Evolutionary conservation across 176 grass and related monocot species (phyloP), one percentile per base, ranked within the genome.

Genomic region (Rhynchospora pubera): DNA sequence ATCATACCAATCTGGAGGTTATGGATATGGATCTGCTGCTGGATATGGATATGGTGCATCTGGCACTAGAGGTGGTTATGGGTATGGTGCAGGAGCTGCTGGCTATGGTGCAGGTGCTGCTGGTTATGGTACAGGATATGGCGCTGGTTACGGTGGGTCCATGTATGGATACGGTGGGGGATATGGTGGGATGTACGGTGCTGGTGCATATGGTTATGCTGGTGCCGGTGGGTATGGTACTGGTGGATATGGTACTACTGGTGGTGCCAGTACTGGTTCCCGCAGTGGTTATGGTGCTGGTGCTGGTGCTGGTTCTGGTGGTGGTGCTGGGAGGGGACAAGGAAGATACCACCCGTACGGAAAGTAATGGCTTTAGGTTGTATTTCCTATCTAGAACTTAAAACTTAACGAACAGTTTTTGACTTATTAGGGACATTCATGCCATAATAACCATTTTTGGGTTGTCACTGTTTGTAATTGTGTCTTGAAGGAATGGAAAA

Each of bases 291-390:
- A 91, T 77, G 88, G 91, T 81, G 82, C 81, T 72, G 48, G n/a
- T n/a, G n/a, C n/a, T n/a, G n/a, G 88, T 10, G 53, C 72, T 12
- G 78, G 90, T 82, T 77, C 87, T 56, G 82, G 82, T 46, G 89
- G 89, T 71, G 88, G 91, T 81, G 82, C 81, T 72, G 48, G 83
- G 3, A 60, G 91, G 73, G 89, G 93, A 15, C 82, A 89, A 9
- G 89, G 85, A 79, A 92, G 90, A 72, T 92, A 95, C 57, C 93
- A 95, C n/a, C 93, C 93, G 0, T 95, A 95, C 67, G 88, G 88
- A 60, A 95, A 95, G 84, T 57, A 76, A 61, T 24, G 44, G 68
- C 8, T 62, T 61, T 32, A 50, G 46, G 32, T 22, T 44, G 18
- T 47, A 73, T 51, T 65, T 47, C 46, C 39, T 66, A 66, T 51